These are phyloP conservation scores for Acorus calamus DNA, from an alignment of 106 monocot species.

Conservation along the genomic window DNA sequence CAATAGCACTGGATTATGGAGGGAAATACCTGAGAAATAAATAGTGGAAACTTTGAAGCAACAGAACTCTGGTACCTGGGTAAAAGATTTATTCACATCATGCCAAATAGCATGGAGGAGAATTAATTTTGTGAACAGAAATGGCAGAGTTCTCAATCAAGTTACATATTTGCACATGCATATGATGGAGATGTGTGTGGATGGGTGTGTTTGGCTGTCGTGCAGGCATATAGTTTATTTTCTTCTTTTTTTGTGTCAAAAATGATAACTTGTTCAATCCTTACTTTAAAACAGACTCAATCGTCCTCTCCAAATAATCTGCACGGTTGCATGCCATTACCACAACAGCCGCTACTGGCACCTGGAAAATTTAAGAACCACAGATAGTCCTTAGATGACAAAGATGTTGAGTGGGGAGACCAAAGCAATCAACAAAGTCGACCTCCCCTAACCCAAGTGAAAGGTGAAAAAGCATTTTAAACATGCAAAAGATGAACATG, in stretches of 20 bases:
- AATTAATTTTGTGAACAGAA: too few relatives aligned
- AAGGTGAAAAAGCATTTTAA: too few relatives aligned
- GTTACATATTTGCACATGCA: too few relatives aligned
- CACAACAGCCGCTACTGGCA: slow-evolving; percentile 86
- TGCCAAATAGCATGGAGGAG: too few relatives aligned
- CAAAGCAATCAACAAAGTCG: neutral
- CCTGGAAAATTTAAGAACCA: slow-evolving; percentile 25
- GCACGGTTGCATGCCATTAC: slow-evolving; percentile 96
- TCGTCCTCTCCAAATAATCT: slow-evolving; percentile 85
- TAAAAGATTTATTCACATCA: neutral
- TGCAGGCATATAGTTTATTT: too few relatives aligned
- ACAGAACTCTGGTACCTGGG: slow-evolving; percentile 72
- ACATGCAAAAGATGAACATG: slow-evolving; percentile 1
- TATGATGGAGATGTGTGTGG: too few relatives aligned
- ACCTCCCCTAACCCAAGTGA: neutral
- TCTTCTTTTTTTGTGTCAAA: too few relatives aligned
- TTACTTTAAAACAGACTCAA: slow-evolving; percentile 82
- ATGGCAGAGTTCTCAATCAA: too few relatives aligned
- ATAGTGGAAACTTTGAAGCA: slow-evolving; percentile 83
- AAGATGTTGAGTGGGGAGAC: neutral
- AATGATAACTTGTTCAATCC: neutral
- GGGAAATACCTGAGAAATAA: slow-evolving; percentile 73
- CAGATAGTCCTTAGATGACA: neutral
- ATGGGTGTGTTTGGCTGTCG: too few relatives aligned
- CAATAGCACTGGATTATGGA: too few relatives aligned